phyloP scores from a whole-genome alignment of 495 filamentous ascomycete species.

The Penicillium egyptiacum region DNA sequence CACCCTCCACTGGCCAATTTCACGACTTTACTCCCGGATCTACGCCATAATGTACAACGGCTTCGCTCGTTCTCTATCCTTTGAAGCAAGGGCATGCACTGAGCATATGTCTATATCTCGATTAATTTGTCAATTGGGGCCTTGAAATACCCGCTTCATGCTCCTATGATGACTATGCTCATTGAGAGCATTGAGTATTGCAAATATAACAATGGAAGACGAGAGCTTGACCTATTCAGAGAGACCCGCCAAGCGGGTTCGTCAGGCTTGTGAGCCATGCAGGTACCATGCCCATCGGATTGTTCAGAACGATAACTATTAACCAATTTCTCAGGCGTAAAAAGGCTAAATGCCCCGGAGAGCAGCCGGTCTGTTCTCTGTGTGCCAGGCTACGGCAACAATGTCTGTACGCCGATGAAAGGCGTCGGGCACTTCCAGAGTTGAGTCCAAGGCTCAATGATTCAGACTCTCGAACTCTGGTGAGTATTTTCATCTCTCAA shows the following conservation, averaged over 20 bases:
- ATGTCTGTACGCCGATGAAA: conserved; percentile 44
- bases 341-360: conserved; percentile 51
- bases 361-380: conserved; percentile 48
- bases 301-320: conserved; percentile 8
- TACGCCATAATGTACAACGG: background rate
- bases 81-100: background rate
- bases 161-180: background rate
- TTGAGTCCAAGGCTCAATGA: conserved; percentile 10
- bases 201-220: conserved; percentile 22
- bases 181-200: background rate
- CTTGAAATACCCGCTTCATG: background rate
- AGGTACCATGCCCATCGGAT: conserved; percentile 21
- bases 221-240: conserved; percentile 23
- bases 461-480: conserved; percentile 21
- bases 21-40: background rate
- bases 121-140: background rate
- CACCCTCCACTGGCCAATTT: background rate
- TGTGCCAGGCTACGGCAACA: conserved; percentile 44
- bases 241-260: conserved; percentile 42
- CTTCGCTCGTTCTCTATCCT: background rate
- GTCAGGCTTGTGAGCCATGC: conserved; percentile 51
- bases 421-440: conserved; percentile 26
- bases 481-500: conserved; percentile 11
- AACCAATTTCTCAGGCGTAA: conserved; percentile 37
- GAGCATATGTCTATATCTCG: background rate